These are phyloP conservation scores for Colletotrichum karsti DNA, from an alignment of 2,329 filamentous ascomycete genomes.

Conservation along the genomic window DNA sequence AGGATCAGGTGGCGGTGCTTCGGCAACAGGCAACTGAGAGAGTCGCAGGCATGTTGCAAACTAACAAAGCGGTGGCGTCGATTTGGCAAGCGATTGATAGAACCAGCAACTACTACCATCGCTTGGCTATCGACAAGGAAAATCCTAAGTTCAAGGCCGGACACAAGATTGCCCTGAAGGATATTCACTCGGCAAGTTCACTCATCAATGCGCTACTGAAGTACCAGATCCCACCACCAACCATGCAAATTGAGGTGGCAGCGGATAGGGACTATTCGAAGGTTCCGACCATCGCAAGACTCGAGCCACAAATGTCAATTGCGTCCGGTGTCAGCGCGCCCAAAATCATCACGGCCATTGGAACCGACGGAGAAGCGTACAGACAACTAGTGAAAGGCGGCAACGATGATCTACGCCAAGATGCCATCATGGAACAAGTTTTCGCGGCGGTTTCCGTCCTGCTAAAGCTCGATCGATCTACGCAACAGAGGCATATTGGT, in stretches of 20 bases:
- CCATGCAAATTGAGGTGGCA: slow-evolving; percentile 82
- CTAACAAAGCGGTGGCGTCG: slow-evolving; percentile 55
- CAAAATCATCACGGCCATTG: slow-evolving; percentile 88
- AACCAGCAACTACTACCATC: slow-evolving; percentile 73
- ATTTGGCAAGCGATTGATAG: slow-evolving; percentile 79
- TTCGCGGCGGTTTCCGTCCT: slow-evolving; percentile 95
- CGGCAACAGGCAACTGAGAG: slow-evolving; percentile 77
- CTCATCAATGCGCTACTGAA: slow-evolving; percentile 71
- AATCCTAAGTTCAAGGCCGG: slow-evolving; percentile 73
- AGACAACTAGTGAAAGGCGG: slow-evolving; percentile 96
- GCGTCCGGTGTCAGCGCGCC: slow-evolving; percentile 91
- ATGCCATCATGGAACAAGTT: slow-evolving; percentile 99
- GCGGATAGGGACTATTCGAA: slow-evolving; percentile 78
- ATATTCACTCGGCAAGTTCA: slow-evolving; percentile 68
- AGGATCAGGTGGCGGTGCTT: slow-evolving; percentile 78
- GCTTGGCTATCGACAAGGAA: slow-evolving; percentile 72
- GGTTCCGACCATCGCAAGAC: slow-evolving; percentile 77
- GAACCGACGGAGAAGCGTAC: slow-evolving; percentile 80
- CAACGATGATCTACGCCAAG: slow-evolving; percentile 94
- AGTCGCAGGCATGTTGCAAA: slow-evolving; percentile 70
- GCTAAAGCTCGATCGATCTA: slow-evolving; percentile 84
- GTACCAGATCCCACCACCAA: slow-evolving; percentile 84
- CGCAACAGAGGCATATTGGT: slow-evolving; percentile 85
- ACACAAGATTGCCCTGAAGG: slow-evolving; percentile 70
- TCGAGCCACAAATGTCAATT: slow-evolving; percentile 82